Percentiles rank a stretch among this genome's conserved stretches.
Conservation (phyloP, 768 basidiomycete species). For the Obba rivulosa region DNA sequence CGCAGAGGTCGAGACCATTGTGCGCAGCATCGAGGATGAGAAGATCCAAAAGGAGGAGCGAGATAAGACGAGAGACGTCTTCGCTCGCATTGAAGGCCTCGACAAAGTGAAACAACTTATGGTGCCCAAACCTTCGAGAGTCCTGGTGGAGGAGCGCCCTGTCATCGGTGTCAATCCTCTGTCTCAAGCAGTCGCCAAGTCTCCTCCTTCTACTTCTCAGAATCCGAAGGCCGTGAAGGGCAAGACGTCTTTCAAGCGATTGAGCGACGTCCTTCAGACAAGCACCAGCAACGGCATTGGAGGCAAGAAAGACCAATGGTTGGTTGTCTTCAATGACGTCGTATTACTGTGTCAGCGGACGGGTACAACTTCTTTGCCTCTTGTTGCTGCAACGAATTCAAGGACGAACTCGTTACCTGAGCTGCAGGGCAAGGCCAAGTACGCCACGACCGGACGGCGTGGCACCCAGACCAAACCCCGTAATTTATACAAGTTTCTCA, state of each 20-base stretch:
- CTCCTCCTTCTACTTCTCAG: slow-evolving; percentile 31
- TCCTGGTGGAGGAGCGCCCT: slow-evolving; percentile 79
- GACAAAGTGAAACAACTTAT: slow-evolving; percentile 92
- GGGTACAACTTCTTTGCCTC: slow-evolving; percentile 80
- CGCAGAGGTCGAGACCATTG: slow-evolving; percentile 93
- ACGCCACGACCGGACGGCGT: slow-evolving; percentile 74
- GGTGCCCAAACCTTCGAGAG: slow-evolving; percentile 81
- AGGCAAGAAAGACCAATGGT: slow-evolving; percentile 86
- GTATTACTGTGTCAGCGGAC: slow-evolving; percentile 86
- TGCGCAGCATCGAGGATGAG: slow-evolving; percentile 96
- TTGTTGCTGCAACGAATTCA: slow-evolving; percentile 62
- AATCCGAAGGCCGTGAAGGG: slow-evolving; percentile 59
- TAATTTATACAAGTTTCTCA: slow-evolving; percentile 91
- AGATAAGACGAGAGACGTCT: slow-evolving; percentile 90
- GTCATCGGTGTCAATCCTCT: slow-evolving; percentile 30
- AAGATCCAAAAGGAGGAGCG: slow-evolving; percentile 96
- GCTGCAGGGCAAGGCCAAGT: slow-evolving; percentile 76
- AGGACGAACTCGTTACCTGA: slow-evolving; percentile 80
- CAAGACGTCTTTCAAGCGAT: slow-evolving; percentile 81
- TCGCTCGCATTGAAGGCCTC: slow-evolving; percentile 93
- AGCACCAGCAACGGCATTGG: slow-evolving; percentile 43
- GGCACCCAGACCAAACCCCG: slow-evolving; percentile 76
- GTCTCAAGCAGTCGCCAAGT: slow-evolving; percentile 8
- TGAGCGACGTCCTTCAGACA: slow-evolving; percentile 81
- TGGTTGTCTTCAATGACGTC: slow-evolving; percentile 95